phyloP scores from a whole-genome alignment of 805 yeast genomes.

The Candida silvatica region DNA sequence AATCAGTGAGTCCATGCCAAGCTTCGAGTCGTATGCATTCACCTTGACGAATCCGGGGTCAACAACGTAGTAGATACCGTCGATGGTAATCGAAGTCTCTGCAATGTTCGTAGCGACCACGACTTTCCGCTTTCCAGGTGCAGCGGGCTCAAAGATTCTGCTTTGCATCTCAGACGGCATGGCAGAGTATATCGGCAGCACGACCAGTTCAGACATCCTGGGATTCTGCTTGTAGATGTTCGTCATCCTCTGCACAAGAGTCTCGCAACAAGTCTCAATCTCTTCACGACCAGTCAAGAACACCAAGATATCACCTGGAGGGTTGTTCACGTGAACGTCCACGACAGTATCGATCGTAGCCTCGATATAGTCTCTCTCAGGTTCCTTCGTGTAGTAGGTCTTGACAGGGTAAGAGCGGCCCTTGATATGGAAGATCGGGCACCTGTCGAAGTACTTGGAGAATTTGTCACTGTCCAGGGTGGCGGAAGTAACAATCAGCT shows the following conservation, averaged over 20 bases:
- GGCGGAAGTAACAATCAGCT: constrained; percentile 84
- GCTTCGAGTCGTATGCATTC: constrained; percentile 77
- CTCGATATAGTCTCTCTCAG: constrained; percentile 79
- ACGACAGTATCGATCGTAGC: constrained; percentile 79
- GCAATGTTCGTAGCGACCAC: constrained; percentile 95
- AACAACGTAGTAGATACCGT: constrained; percentile 83
- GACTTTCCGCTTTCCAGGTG: constrained; percentile 74
- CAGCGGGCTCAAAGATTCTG: constrained; percentile 83
- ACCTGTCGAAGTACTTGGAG: constrained; percentile 63
- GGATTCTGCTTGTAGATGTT: constrained; percentile 41
- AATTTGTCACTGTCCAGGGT: constrained; percentile 88
- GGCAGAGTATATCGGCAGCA: constrained; percentile 86
- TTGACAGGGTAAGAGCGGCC: constrained; percentile 93
- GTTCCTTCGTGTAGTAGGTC: constrained; percentile 66
- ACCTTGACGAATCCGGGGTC: constrained; percentile 95
- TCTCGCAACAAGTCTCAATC: constrained; percentile 82
- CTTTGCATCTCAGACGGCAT: constrained; percentile 88
- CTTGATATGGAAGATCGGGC: constrained; percentile 79
- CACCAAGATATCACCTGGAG: constrained; percentile 71
- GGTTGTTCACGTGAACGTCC: constrained; percentile 77
- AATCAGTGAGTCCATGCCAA: constrained; percentile 85
- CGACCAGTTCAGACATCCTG: constrained; percentile 53
- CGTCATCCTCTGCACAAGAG: constrained; percentile 55
- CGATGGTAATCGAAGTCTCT: constrained; percentile 93
- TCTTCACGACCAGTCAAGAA: constrained; percentile 92